A percentile compares a stretch with the other conserved stretches of the same genome.
phyloP scores from a whole-genome alignment of 2,329 filamentous ascomycete genomes.

The Harringtonia aguacate region DNA sequence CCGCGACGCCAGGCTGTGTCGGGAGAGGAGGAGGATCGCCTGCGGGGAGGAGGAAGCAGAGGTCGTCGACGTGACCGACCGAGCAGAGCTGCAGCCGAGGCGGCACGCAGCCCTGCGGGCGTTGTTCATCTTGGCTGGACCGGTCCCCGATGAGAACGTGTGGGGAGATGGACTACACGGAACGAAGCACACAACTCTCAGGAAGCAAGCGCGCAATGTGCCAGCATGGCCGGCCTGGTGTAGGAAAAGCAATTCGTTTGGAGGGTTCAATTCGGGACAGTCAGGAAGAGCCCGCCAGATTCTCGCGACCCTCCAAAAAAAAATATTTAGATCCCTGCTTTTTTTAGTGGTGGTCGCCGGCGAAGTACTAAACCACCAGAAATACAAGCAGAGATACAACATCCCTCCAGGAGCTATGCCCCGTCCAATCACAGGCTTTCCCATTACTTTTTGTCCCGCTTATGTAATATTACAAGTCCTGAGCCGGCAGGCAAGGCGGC shows the following conservation, averaged over 20 bases:
- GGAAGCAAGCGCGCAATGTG: neutral
- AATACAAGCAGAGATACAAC: neutral
- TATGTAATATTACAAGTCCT: too few relatives aligned
- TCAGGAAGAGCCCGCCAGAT: neutral
- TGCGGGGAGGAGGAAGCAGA: neutral
- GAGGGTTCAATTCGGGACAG: neutral
- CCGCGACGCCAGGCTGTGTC: too few relatives aligned
- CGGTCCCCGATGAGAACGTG: too few relatives aligned
- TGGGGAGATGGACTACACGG: too few relatives aligned
- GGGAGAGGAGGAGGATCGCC: too few relatives aligned
- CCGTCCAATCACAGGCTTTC: conserved; percentile 1
- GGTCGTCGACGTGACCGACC: neutral
- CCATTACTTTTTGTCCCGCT: neutral
- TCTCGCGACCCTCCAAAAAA: neutral
- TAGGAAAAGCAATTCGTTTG: too few relatives aligned
- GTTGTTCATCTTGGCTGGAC: conserved; percentile 5
- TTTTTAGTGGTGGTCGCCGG: neutral
- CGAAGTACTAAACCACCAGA: neutral
- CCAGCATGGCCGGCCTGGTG: conserved; percentile 7
- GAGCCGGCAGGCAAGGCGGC: too few relatives aligned
- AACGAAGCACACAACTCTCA: too few relatives aligned
- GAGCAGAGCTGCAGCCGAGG: conserved; percentile 1
- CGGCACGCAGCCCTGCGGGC: conserved; percentile 7
- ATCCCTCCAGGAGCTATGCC: neutral
- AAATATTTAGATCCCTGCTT: neutral